A percentile compares a stretch with the other conserved stretches of the same genome.
Conservation (phyloP, 2,329 filamentous ascomycete genomes). For the Monilinia vaccinii-corymbosi region DNA sequence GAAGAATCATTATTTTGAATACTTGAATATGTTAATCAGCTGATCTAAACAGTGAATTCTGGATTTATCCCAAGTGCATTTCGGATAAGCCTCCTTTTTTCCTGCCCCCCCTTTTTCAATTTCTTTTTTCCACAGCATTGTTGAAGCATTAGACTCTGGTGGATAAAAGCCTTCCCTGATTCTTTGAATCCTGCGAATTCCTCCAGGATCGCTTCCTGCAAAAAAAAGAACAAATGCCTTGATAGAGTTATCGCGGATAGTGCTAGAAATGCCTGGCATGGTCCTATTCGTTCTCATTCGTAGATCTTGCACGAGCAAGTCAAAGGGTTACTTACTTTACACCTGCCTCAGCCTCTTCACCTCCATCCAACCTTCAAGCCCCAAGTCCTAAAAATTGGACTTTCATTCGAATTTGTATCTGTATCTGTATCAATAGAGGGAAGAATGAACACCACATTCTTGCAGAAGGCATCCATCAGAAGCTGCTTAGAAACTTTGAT, state of each 20-base stretch:
- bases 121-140: not conserved
- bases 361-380: too few species aligned
- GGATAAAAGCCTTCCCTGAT: not conserved
- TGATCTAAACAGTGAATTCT: not conserved
- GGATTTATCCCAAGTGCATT: not conserved
- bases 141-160: not conserved
- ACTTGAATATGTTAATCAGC: not conserved
- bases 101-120: not conserved
- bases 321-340: too few species aligned
- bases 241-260: not conserved
- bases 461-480: too few species aligned
- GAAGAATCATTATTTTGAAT: too few species aligned
- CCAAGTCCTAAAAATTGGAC: too few species aligned
- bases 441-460: too few species aligned
- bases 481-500: too few species aligned
- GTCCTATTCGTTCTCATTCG: not conserved
- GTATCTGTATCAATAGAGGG: too few species aligned
- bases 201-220: not conserved
- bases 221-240: not conserved
- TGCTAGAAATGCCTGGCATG: not conserved
- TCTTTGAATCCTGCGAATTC: not conserved
- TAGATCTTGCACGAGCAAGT: not conserved
- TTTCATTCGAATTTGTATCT: too few species aligned
- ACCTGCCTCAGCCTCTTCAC: too few species aligned
- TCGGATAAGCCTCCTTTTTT: too few species aligned